These are phyloP conservation scores for Omphalea diandra DNA, from an alignment of 441 rosid genomes.

Conservation along the genomic window DNA sequence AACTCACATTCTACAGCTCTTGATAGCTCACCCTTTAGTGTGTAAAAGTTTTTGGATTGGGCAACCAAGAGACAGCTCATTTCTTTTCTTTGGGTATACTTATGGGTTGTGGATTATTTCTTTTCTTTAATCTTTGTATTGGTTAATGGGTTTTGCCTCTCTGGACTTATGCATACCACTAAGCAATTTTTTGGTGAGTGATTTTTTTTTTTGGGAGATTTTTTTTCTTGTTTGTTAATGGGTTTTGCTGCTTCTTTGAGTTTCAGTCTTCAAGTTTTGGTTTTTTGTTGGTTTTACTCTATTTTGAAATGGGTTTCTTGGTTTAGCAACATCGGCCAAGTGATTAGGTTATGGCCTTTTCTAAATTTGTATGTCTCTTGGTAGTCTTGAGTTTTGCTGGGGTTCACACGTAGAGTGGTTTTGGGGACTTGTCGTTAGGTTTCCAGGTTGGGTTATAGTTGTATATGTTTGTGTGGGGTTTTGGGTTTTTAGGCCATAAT, in stretches of 20 bases:
- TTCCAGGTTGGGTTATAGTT: conserved; percentile 27
- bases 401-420: conserved; percentile 55
- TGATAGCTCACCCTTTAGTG: conserved; percentile 15
- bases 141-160: conserved; percentile 16
- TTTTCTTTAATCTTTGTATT: conserved; percentile 14
- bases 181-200: conserved; percentile 23
- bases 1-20: conserved; percentile 16
- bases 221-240: conserved; percentile 2
- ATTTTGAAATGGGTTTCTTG: conserved; percentile 28
- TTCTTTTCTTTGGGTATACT: conserved; percentile 28
- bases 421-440: conserved; percentile 39
- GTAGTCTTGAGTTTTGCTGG: conserved; percentile 37
- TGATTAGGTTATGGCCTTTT: conserved; percentile 20
- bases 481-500: conserved; percentile 21
- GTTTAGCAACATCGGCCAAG: conserved; percentile 13
- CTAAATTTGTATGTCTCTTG: conserved; percentile 25
- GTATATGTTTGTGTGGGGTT: conserved; percentile 31
- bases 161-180: conserved; percentile 3
- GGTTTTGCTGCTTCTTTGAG: conserved; percentile 11
- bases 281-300: conserved; percentile 18
- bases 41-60: conserved; percentile 20
- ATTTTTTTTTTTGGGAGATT: conserved; percentile 1
- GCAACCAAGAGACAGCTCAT: conserved; percentile 27
- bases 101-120: not conserved
- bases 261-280: conserved; percentile 13